Evolutionary conservation across 345 rosid genomes (phyloP).

Genomic region (Excoecaria agallocha): DNA sequence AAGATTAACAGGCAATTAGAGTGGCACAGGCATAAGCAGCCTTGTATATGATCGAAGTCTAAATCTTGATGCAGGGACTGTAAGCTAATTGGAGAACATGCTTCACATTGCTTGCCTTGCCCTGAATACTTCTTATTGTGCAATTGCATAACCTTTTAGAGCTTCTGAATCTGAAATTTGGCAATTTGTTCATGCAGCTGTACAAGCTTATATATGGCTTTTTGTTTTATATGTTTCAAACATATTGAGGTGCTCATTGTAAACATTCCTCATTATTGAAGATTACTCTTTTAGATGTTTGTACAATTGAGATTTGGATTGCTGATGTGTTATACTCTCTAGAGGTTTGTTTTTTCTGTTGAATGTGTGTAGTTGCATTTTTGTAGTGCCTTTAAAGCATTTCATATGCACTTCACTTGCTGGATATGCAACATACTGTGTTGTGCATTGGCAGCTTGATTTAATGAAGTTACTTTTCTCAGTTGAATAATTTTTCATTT

Average conservation of each 20-base stretch:
- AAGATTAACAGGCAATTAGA: background rate
- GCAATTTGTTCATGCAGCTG: background rate
- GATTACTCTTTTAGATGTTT: background rate
- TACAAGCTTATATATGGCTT: background rate
- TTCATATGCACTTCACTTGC: background rate
- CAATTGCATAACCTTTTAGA: background rate
- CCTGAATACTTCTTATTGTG: background rate
- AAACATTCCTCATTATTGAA: background rate
- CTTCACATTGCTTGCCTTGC: background rate
- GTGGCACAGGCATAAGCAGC: background rate
- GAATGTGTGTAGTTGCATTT: background rate
- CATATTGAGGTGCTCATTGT: background rate
- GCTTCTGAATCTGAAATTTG: background rate
- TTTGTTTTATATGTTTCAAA: background rate
- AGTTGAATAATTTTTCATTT: constrained; percentile 6
- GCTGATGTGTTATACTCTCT: background rate
- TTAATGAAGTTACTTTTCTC: constrained; percentile 2
- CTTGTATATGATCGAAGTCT: background rate
- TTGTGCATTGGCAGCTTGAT: too few species aligned
- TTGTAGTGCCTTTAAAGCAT: background rate
- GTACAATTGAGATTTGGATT: background rate
- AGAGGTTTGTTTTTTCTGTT: background rate
- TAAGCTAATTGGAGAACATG: too few species aligned
- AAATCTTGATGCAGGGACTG: too few species aligned
- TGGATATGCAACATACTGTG: background rate